Base-by-base conservation (phyloP, 2,329 filamentous ascomycete genomes). In the Aspergillus phoenicis region DNA sequence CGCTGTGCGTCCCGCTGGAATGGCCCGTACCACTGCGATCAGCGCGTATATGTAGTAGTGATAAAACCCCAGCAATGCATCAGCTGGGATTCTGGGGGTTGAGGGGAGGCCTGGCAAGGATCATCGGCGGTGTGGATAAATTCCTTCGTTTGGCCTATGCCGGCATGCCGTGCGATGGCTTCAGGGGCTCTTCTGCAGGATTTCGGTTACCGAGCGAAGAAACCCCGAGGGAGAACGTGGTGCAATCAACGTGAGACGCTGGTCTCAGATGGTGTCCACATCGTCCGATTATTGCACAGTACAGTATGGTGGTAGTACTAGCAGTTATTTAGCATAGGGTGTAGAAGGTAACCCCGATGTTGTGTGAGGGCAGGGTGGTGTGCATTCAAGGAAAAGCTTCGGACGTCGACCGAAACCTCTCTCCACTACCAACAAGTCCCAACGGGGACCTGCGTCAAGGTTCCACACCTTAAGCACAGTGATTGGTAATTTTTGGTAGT, bases 121-220 rank as follows among this genome's bases (percentile, higher is more conserved):
- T 36, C 30, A 36, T 13, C 30, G 30, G 30, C 13, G 30, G 11
- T 36, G 30, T 36, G 11, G 30, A 13, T 36, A 13, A 36, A 36
- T 36, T 13, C 30, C 30, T 36, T 36, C 30, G 30, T 10, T 11
- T 36, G 30, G 30, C 11, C 11, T 36, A 36, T 36, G 30, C 30
- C 30, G 39, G 53, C 39, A 56, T 56, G 53, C 53, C 15, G 28
- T 47, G 53, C 39, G 30, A 36, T 36, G 11, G 30, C 53, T 47
- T 56, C 41, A 36, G 30, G 30, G 30, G 30, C 13, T 10, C 11
- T 36, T 10, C 30, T 36, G 30, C 30, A 36, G 30, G 30, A 13
- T 5, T 4, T 5, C 13, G 2, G 30, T 36, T 36, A 13, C 30
- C 30, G 10, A 30, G 30, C 30, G 10, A 36, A 13, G 30, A 36